These are phyloP conservation scores for Trametes punicea DNA, from an alignment of 768 basidiomycete species.

Conservation along the genomic window DNA sequence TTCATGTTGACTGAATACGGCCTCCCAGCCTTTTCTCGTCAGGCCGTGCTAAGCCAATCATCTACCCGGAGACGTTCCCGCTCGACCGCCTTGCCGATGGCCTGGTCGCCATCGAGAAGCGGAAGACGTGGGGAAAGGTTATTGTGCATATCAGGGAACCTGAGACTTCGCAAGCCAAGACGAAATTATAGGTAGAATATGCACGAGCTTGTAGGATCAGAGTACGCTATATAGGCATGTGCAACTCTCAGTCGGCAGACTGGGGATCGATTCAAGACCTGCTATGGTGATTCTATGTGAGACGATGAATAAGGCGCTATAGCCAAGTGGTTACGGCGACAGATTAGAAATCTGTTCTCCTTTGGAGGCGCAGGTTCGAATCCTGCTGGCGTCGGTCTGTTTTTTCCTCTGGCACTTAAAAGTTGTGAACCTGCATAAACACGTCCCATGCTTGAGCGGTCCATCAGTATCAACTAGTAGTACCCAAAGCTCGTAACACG, in stretches of 20 bases:
- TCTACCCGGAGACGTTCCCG: conserved; percentile 66
- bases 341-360: conserved; percentile 53
- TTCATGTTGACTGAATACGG: background rate
- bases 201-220: too few relatives aligned
- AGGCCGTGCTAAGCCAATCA: conserved; percentile 62
- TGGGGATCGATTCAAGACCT: too few relatives aligned
- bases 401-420: background rate
- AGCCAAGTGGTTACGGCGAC: conserved; percentile 76
- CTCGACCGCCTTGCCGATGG: conserved; percentile 67
- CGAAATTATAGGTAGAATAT: conserved; percentile 38
- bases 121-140: conserved; percentile 93
- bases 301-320: conserved; percentile 48
- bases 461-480: background rate
- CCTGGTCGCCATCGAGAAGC: conserved; percentile 67
- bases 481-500: background rate
- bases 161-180: conserved; percentile 27
- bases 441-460: background rate
- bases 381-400: conserved; percentile 40
- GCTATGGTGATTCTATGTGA: too few relatives aligned
- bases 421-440: too few relatives aligned
- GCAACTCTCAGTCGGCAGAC: too few relatives aligned
- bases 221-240: background rate
- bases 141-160: conserved; percentile 64
- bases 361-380: conserved; percentile 42
- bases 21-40: conserved; percentile 61